A percentile compares a stretch with the other conserved stretches of the same genome.
phyloP scores from a whole-genome alignment of 257 asterid genomes.

The Capsicum chinense region DNA sequence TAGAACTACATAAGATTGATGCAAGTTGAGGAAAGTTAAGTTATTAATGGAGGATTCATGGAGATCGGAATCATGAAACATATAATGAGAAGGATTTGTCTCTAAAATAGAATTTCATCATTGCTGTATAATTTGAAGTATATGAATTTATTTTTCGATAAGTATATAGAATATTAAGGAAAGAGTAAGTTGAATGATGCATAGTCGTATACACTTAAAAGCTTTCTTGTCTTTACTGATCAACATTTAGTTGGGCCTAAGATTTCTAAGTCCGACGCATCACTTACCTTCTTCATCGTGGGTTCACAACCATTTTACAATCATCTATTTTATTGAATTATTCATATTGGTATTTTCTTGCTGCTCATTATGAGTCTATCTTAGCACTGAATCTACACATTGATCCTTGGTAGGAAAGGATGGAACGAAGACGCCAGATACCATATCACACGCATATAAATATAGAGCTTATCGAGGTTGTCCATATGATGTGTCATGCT shows the following conservation, averaged over 20 bases:
- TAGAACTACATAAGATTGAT: not conserved
- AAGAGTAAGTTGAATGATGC: not conserved
- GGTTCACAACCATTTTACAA: not conserved
- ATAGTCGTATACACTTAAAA: not conserved
- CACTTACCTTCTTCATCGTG: too few species aligned
- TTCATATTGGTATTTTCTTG: not conserved
- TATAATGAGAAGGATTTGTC: not conserved
- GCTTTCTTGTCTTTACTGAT: too few species aligned
- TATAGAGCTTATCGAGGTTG: slow-evolving; percentile 95
- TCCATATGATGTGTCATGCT: slow-evolving; percentile 90
- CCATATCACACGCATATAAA: slow-evolving; percentile 98
- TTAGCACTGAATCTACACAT: not conserved
- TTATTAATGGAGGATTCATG: not conserved
- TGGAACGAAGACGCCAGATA: slow-evolving; percentile 96
- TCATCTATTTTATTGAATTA: not conserved
- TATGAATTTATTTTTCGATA: too few species aligned
- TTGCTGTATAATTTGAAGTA: not conserved
- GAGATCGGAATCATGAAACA: not conserved
- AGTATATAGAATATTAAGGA: not conserved
- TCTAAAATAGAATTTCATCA: not conserved
- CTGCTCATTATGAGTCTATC: not conserved
- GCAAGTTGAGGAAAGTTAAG: not conserved
- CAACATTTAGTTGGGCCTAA: not conserved
- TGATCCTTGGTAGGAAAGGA: slow-evolving; percentile 64
- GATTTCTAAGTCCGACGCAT: too few species aligned